These are phyloP conservation scores for Coelastrella sp. DNA, from an alignment of 139 green algal species.

Conservation along the genomic window DNA sequence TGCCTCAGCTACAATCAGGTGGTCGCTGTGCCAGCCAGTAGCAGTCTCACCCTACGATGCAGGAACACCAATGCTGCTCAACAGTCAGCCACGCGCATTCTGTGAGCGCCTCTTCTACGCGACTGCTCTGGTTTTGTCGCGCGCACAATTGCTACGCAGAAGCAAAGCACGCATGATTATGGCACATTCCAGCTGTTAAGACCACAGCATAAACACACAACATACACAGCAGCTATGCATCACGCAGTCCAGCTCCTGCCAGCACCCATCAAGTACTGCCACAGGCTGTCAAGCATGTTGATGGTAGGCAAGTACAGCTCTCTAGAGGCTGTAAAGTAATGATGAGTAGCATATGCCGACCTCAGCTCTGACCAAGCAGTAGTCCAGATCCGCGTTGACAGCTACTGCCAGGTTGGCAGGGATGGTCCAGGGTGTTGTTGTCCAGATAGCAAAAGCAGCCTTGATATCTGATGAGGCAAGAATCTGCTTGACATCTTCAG, in stretches of 20 bases:
- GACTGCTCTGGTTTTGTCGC: too few species aligned
- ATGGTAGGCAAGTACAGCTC: too few species aligned
- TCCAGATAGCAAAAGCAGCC: constrained; percentile 95
- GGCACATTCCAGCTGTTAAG: too few species aligned
- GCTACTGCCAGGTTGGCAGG: constrained; percentile 98
- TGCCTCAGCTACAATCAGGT: constrained; percentile 86
- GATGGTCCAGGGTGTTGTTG: constrained; percentile 99
- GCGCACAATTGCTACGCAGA: too few species aligned
- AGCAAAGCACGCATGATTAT: too few species aligned
- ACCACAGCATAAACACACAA: too few species aligned
- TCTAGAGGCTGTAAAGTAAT: too few species aligned
- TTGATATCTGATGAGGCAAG: constrained; percentile 26
- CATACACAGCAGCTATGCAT: too few species aligned
- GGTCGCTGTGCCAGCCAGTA: constrained; percentile 47
- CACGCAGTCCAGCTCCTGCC: too few species aligned
- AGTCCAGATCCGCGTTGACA: constrained; percentile 94
- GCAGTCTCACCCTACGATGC: constrained; percentile 56
- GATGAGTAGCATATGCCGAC: background rate
- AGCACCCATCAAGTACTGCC: too few species aligned
- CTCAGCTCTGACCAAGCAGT: constrained; percentile 61
- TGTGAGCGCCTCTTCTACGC: background rate
- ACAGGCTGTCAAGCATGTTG: too few species aligned
- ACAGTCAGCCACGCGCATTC: background rate
- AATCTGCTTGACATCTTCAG: constrained; percentile 5
- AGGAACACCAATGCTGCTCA: background rate